Percentiles rank a stretch among this genome's conserved stretches.
phyloP scores from a whole-genome alignment of 257 asterid species.

The Asclepias syriaca region DNA sequence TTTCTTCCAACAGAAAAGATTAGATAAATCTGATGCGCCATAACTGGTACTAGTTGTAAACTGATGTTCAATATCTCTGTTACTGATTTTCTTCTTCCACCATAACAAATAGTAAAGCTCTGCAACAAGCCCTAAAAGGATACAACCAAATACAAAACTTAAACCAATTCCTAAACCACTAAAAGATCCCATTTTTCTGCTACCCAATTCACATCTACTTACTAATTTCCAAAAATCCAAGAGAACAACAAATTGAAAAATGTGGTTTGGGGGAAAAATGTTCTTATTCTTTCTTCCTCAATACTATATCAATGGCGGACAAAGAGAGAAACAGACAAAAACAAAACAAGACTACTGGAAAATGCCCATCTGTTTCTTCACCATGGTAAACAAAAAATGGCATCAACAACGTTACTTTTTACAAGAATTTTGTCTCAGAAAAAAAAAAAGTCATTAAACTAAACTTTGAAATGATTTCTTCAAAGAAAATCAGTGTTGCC shows the following conservation, averaged over 20 bases:
- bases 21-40: slow-evolving; percentile 23
- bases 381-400: too few species aligned
- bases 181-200: slow-evolving; percentile 56
- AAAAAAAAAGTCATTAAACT: neutral
- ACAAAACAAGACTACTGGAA: neutral
- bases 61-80: slow-evolving; percentile 23
- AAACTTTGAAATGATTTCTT: slow-evolving; percentile 15
- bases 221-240: neutral
- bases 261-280: neutral
- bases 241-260: too few species aligned
- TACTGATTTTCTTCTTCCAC: slow-evolving; percentile 55
- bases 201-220: neutral
- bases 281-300: neutral
- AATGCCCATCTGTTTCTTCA: slow-evolving; percentile 1
- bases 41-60: neutral
- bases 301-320: neutral
- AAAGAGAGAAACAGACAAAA: neutral
- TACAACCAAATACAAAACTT: slow-evolving; percentile 60
- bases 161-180: slow-evolving; percentile 73
- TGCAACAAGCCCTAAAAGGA: slow-evolving; percentile 64
- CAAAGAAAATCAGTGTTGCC: slow-evolving; percentile 23
- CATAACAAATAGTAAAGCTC: slow-evolving; percentile 65
- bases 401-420: too few species aligned
- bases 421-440: neutral
- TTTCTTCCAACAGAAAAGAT: slow-evolving; percentile 48